Base-by-base conservation (phyloP, 2,329 filamentous ascomycete species). In the Colletotrichum noveboracense region DNA sequence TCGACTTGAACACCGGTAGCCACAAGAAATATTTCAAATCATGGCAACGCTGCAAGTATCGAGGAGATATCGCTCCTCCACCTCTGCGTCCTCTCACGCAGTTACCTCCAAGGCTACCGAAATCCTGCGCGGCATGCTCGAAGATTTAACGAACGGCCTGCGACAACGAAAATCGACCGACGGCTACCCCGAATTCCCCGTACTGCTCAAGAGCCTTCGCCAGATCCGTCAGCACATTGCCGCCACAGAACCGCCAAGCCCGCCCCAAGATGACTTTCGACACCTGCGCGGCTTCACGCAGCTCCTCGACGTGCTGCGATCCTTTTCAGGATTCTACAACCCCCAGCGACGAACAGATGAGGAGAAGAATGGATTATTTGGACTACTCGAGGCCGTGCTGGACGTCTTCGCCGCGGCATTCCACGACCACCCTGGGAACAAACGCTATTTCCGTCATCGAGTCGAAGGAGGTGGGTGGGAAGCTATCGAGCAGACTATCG, bases 391-490 rank as follows among this genome's bases (percentile, higher is more conserved):
- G 80, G 90, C 90, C 10, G 89, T 94, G n/a, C 87, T 97, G 52
- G 92, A 92, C 36, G 91, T 97, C 16, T 86, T 98, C 32, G 93
- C 94, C 2, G 93, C 94, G 64, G 92, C 93, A 16, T 90, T 99
- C 78, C 91, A 92, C 70, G 92, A 92, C 61, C 96, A 98, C 83
- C 89, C 93, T 62, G 96, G 96, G 24, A 99, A 98, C 85, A 91
- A 93, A 80, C 92, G 94, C 79, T 98, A 96, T 86, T 98, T 98
- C 83, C 91, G 92, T 74, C 93, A 92, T 78, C 90, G 92, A 78
- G 92, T 97, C 34, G 91, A 94, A 74, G 93, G 91, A 26, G 94
- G 93, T 72, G 96, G 96, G 5, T 98, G 95, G 93, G 89, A 92
- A 78, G 91, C 92, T 9, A 83, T 98, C 70, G 93, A 97, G 80